Conservation (phyloP, 805 yeast species). For the Hanseniaspora thailandica region DNA sequence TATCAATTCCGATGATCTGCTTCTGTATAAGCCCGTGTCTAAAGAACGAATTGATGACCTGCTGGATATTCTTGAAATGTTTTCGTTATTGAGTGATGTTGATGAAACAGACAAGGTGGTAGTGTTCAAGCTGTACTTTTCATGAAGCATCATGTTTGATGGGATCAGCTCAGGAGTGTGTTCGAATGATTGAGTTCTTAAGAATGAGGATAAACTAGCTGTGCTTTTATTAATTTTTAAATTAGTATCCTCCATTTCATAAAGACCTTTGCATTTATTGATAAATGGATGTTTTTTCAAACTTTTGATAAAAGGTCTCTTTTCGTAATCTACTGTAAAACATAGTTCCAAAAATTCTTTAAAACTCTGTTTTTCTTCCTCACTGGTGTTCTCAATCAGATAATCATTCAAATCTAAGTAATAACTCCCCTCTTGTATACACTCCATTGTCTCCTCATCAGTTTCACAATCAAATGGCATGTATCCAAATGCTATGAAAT, state of each 20-base stretch:
- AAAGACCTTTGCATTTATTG: slow-evolving; percentile 17
- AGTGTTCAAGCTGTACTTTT: neutral
- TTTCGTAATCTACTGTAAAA: slow-evolving; percentile 35
- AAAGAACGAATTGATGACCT: neutral
- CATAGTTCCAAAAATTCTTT: slow-evolving; percentile 48
- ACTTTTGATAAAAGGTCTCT: slow-evolving; percentile 38
- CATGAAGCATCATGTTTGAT: neutral
- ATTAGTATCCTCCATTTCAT: neutral
- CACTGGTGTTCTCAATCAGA: slow-evolving; percentile 43
- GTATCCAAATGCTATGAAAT: slow-evolving; percentile 61
- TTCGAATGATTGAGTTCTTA: neutral
- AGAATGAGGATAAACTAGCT: slow-evolving; percentile 2
- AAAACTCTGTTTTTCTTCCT: slow-evolving; percentile 37
- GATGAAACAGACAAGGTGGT: neutral
- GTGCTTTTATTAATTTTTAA: slow-evolving; percentile 9
- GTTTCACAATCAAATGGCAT: slow-evolving; percentile 69
- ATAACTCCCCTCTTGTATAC: slow-evolving; percentile 48
- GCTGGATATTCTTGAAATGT: neutral
- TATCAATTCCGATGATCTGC: slow-evolving; percentile 4
- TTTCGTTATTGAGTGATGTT: too few species aligned
- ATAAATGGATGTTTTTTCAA: slow-evolving; percentile 37
- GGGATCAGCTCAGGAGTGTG: slow-evolving; percentile 3
- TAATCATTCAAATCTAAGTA: slow-evolving; percentile 56
- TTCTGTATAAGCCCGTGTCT: slow-evolving; percentile 5
- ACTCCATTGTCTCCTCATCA: slow-evolving; percentile 53